Conservation (phyloP, 768 basidiomycete species). For the Leucocoprinus sp. region DNA sequence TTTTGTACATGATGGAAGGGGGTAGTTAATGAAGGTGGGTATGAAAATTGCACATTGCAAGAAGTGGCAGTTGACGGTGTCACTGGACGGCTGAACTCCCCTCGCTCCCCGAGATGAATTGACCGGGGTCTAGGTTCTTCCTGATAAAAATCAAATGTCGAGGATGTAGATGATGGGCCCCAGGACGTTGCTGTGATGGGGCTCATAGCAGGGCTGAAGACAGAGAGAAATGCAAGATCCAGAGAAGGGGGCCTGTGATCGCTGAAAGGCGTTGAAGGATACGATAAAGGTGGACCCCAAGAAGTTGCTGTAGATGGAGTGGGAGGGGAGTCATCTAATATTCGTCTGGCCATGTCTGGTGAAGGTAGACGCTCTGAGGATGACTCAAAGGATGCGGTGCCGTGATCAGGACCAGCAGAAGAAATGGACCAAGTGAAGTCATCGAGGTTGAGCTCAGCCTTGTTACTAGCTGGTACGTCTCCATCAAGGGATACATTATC, state of each 20-base stretch:
- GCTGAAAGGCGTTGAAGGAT: slow-evolving; percentile 28
- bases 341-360: slow-evolving; percentile 51
- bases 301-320: slow-evolving; percentile 44
- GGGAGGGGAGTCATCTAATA: slow-evolving; percentile 43
- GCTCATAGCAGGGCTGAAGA: slow-evolving; percentile 10
- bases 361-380: slow-evolving; percentile 35
- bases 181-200: slow-evolving; percentile 12
- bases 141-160: neutral
- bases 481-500: slow-evolving; percentile 26
- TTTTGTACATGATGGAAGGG: slow-evolving; percentile 28
- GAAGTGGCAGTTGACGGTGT: slow-evolving; percentile 44
- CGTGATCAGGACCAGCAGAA: slow-evolving; percentile 56
- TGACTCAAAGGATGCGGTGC: slow-evolving; percentile 24
- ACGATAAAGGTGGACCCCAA: slow-evolving; percentile 42
- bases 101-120: slow-evolving; percentile 12
- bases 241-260: slow-evolving; percentile 29
- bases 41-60: slow-evolving; percentile 42
- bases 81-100: slow-evolving; percentile 24
- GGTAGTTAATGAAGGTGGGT: slow-evolving; percentile 30
- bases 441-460: slow-evolving; percentile 44
- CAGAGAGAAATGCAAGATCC: slow-evolving; percentile 27
- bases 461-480: slow-evolving; percentile 17
- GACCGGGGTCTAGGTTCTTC: slow-evolving; percentile 5
- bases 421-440: slow-evolving; percentile 68
- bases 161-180: slow-evolving; percentile 8